Base-by-base conservation (phyloP, 495 filamentous ascomycete species). In the Trichoderma parareesei region DNA sequence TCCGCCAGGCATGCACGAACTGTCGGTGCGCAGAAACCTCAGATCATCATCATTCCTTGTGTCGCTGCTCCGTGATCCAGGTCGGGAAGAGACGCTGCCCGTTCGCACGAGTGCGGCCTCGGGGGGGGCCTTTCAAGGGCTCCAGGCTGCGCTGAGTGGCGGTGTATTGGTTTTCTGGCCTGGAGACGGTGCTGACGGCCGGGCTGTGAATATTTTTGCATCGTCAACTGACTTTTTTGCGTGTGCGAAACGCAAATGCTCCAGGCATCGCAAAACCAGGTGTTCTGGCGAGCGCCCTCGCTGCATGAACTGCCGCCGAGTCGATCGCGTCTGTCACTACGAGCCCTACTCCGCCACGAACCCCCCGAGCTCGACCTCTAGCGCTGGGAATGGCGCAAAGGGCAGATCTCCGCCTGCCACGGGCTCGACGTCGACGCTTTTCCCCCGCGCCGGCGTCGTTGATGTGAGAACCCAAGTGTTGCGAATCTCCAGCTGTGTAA, bases 301-400 rank as follows among this genome's bases (percentile, higher is more conserved):
- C 35, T 57, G 53, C 53, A 57, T 57, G 53, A 57, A 57, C 33
- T 57, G 53, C 18, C 53, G 53, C 10, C 53, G 53, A 57, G 53
- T 57, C 53, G 53, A 57, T 57, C 53, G 53, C 53, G 53, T 57
- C 27, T 57, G 53, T 57, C 53, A 57, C 53, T 57, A 57, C 27
- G 53, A 57, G 37, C 53, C 53, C 53, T 57, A 57, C 11, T 57
- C 53, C 9, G 27, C 53, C 53, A 57, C 53, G 27, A 57, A 57
- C 8, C 53, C 53, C 33, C 53, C 53, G 53, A 57, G 9, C 53
- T 35, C 53, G 4, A 10, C 53, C 6, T 57, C 53, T 9, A 57
- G 18, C 53, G 11, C 35, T 33, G 53, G 27, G 27, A 27, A 27
- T 8, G 20, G 27, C 20, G 20, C 27, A 10, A 57, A 57, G 27